Conservation (phyloP, 352 stramenopile species). For the Achlya hypogyna region DNA sequence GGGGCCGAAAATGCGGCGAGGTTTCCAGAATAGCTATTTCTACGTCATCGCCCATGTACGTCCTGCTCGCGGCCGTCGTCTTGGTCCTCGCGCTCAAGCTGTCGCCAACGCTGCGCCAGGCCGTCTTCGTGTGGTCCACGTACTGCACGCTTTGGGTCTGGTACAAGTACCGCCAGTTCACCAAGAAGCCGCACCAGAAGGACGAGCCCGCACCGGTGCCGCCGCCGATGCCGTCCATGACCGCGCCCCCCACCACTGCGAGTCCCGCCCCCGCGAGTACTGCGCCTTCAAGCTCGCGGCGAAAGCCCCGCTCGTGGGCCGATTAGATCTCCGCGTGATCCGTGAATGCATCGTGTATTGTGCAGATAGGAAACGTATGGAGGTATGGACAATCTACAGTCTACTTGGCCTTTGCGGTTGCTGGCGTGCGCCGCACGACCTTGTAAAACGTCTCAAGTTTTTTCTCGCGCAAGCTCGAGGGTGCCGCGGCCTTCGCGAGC, state of each 20-base stretch:
- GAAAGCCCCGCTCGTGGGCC: background rate
- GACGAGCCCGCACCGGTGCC: background rate
- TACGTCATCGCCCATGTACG: background rate
- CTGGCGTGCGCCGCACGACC: background rate
- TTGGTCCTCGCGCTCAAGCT: background rate
- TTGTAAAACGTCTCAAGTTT: constrained; percentile 8
- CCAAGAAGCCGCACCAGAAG: constrained; percentile 13
- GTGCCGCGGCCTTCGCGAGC: constrained; percentile 7
- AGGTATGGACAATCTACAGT: too few species aligned
- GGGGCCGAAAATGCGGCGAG: background rate
- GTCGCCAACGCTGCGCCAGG: background rate
- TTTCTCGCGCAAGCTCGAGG: background rate
- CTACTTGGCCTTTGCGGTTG: background rate
- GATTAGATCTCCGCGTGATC: background rate
- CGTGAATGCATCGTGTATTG: background rate
- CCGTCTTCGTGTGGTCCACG: constrained; percentile 9
- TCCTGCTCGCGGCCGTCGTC: background rate
- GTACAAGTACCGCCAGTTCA: constrained; percentile 18
- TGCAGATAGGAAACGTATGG: too few species aligned
- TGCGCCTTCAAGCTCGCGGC: too few species aligned
- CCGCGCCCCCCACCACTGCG: background rate
- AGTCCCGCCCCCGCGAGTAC: background rate
- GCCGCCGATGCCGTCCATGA: background rate
- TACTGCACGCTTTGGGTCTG: constrained; percentile 14
- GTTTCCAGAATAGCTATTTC: background rate